phyloP scores from a whole-genome alignment of 768 basidiomycete species.

The Boletales sp. region DNA sequence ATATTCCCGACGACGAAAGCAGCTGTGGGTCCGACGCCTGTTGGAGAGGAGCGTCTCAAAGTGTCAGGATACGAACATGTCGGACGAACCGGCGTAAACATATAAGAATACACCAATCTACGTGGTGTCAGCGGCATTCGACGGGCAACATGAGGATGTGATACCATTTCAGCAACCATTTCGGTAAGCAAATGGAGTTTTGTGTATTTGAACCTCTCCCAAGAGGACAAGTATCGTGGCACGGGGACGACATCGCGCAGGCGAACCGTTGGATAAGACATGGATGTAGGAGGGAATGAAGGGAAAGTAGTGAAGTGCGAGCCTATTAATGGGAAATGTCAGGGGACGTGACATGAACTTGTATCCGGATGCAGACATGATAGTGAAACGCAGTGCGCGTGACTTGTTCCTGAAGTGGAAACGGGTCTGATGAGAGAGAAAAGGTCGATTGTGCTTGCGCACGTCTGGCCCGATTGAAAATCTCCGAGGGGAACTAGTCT shows the following conservation, averaged over 20 bases:
- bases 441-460: background rate
- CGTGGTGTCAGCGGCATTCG: constrained; percentile 1
- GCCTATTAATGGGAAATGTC: constrained; percentile 7
- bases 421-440: no score
- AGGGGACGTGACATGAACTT: no score
- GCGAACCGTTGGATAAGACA: constrained; percentile 31
- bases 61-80: background rate
- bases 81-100: constrained; percentile 45
- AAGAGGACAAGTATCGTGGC: constrained; percentile 38
- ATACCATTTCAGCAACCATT: constrained; percentile 58
- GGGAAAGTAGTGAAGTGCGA: background rate
- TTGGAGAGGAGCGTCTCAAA: background rate
- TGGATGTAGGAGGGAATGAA: constrained; percentile 2
- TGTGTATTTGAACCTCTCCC: constrained; percentile 49
- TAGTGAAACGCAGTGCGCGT: background rate
- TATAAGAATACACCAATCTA: constrained; percentile 64
- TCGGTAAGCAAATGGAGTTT: constrained; percentile 54
- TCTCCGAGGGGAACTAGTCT: background rate
- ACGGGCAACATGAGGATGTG: background rate
- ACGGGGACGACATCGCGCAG: constrained; percentile 42
- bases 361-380: no score
- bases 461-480: background rate
- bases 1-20: constrained; percentile 48
- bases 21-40: constrained; percentile 55
- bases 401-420: background rate